Base-by-base conservation (phyloP, 163 green algal species). In the Scenedesmus sp. region DNA sequence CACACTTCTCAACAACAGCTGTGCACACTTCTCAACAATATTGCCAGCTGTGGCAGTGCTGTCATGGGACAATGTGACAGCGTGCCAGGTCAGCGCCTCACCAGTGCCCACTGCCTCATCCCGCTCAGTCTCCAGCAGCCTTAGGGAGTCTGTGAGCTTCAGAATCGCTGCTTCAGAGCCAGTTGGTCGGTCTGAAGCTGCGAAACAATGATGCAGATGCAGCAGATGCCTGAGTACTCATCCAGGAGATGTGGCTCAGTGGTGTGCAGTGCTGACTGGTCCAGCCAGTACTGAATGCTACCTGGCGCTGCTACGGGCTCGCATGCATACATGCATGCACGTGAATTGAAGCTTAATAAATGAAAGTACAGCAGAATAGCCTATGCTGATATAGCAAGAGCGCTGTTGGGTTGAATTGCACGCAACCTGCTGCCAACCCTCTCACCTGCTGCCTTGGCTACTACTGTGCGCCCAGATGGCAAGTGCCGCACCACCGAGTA, bases 51-150 rank as follows among this genome's bases (percentile, higher is more conserved):
- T 62, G 81, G 54, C 52, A 62, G 1, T 60, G 52, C 77, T 84
- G 46, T 4, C n/a, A 34, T 84, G 12, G 34, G 34, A 46, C 34
- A 46, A 46, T 46, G 18, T 46, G 13, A 12, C 20, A 52, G 70
- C 15, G 16, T 73, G 52, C 67, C 66, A 56, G 20, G 60, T 73
- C 16, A 20, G 52, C 16, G 1, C 0, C 92, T 59, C 18, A 94
- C 91, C 92, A 66, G 84, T 89, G 1, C 46, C 87, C 16, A 94
- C 87, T 15, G 92, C 92, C 56, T 92, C 88, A 82, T 92, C 92
- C 15, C 92, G 89, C 81, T 94, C 92, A 16, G 88, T 90, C 57
- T 94, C 92, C 2, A 94, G 84, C 4, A 92, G 66, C 10, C 84
- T 73, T 12, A 94, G 56, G 10, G 87, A 77, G 84, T 93, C 90